A percentile compares a stretch with the other conserved stretches of the same genome.
Conservation (phyloP, 164 flowering plant genomes). For the Piper longum region DNA sequence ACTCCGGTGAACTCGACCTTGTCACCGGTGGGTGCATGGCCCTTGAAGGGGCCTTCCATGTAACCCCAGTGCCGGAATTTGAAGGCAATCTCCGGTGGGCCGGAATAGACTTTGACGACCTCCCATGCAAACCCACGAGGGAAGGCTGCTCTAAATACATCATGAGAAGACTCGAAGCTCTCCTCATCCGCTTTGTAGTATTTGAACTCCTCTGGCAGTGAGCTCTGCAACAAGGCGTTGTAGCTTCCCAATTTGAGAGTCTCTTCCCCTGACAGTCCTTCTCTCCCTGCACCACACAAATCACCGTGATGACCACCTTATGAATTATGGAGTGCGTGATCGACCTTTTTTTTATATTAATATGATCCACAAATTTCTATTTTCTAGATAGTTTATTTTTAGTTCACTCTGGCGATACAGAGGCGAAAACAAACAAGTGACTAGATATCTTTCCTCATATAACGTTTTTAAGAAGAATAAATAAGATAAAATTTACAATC, state of each 20-base stretch:
- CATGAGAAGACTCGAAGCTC: conserved; percentile 18
- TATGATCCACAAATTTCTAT: too few species aligned
- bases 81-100: conserved; percentile 50
- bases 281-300: conserved; percentile 26
- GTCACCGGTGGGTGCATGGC: conserved; percentile 59
- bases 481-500: not conserved
- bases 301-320: too few species aligned
- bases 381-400: too few species aligned
- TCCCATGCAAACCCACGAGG: conserved; percentile 69
- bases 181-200: conserved; percentile 24
- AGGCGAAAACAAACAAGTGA: too few species aligned
- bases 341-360: too few species aligned
- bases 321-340: too few species aligned
- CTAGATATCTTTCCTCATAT: too few species aligned
- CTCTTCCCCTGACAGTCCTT: conserved; percentile 18
- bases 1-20: conserved; percentile 40
- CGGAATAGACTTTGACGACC: conserved; percentile 48
- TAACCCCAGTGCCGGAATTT: conserved; percentile 81
- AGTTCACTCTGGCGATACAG: too few species aligned
- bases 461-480: too few species aligned
- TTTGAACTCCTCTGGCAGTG: conserved; percentile 34
- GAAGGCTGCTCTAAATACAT: conserved; percentile 31
- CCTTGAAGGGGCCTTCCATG: conserved; percentile 78
- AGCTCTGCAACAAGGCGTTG: conserved; percentile 37
- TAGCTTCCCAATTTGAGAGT: conserved; percentile 37